Evolutionary conservation across 2,329 filamentous ascomycete genomes (phyloP), one percentile per base, ranked within the genome.

Genomic region (Chaetothyriales sp.): DNA sequence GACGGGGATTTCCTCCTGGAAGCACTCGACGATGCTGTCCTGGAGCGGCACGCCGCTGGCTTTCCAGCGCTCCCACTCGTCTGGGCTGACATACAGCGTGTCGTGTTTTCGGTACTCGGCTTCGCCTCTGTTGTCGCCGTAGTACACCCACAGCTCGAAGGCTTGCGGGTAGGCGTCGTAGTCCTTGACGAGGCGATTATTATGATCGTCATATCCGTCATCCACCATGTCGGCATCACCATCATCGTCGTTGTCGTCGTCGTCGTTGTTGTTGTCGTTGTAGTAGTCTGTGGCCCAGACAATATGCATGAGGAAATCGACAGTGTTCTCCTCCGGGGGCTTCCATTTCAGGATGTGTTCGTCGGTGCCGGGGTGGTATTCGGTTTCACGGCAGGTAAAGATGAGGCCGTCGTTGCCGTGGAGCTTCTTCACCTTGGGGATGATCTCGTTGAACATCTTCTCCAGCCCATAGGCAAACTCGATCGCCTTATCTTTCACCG

Each of bases 281-380:
- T 83, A 83, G 53, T 85, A 76, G n/a, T 83, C 72, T 0, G 73
- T 63, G 0, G 84, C 84, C 61, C 95, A 96, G 10, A 77, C 73
- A 44, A 98, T 75, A 48, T 78, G 78, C 60, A 96, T 75, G 43
- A 84, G 78, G 66, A 95, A 95, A 65, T 98, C 92, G 59, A 98
- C 80, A 0, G 88, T 94, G 70, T 98, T 98, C 66, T 98, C 92
- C 57, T 86, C 76, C 3, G 87, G 86, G 0, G 90, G 88, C 69
- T 98, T 98, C 92, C 92, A 98, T 67, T 98, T 98, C 42, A 98
- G 73, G 56, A 95, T 98, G 65, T 95, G 83, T 47, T 79, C 79
- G 67, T 98, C 92, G 10, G 92, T 98, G 58, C 92, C 92, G 58
- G 84, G 83, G 60, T 83, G 82, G 71, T 98, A 98, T 8, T 83